A percentile compares a stretch with the other conserved stretches of the same genome.
Conservation (phyloP, 768 basidiomycete genomes). For the Boletus reticuloceps region DNA sequence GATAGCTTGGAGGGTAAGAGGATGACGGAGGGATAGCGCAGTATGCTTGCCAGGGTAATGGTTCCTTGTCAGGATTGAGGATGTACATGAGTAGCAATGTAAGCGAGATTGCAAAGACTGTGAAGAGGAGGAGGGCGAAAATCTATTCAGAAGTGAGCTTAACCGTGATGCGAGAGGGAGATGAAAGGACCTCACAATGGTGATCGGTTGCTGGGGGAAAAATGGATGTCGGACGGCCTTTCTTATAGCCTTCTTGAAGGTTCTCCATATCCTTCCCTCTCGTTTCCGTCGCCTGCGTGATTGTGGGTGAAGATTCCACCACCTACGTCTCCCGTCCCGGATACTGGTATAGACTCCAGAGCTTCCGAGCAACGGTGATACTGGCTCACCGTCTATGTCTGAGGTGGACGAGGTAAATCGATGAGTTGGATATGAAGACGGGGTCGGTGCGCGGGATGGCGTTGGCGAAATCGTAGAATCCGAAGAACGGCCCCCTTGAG, state of each 20-base stretch:
- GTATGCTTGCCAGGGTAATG: constrained; percentile 91
- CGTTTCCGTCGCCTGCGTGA: constrained; percentile 53
- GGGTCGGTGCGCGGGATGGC: constrained; percentile 61
- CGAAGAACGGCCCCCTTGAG: constrained; percentile 20
- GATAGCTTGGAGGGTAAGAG: constrained; percentile 43
- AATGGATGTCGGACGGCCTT: constrained; percentile 66
- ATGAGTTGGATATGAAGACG: constrained; percentile 49
- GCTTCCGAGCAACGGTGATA: constrained; percentile 42
- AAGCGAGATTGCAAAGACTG: constrained; percentile 76
- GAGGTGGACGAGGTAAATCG: constrained; percentile 54
- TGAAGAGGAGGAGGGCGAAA: constrained; percentile 71
- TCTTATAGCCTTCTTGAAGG: constrained; percentile 53
- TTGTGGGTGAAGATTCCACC: constrained; percentile 47
- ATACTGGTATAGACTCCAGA: constrained; percentile 33
- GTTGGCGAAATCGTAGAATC: constrained; percentile 39
- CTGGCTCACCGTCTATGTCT: constrained; percentile 62
- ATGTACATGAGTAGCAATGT: constrained; percentile 89
- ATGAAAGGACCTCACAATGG: constrained; percentile 56
- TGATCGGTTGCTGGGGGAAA: constrained; percentile 77
- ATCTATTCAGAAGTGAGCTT: constrained; percentile 44
- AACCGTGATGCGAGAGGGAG: neutral
- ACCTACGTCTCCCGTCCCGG: constrained; percentile 48
- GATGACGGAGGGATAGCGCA: constrained; percentile 66
- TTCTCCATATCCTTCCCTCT: constrained; percentile 45
- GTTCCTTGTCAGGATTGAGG: constrained; percentile 93